These are phyloP conservation scores for Plasmodium vinckei DNA, from an alignment of 169 alveolate genomes.

Conservation along the genomic window DNA sequence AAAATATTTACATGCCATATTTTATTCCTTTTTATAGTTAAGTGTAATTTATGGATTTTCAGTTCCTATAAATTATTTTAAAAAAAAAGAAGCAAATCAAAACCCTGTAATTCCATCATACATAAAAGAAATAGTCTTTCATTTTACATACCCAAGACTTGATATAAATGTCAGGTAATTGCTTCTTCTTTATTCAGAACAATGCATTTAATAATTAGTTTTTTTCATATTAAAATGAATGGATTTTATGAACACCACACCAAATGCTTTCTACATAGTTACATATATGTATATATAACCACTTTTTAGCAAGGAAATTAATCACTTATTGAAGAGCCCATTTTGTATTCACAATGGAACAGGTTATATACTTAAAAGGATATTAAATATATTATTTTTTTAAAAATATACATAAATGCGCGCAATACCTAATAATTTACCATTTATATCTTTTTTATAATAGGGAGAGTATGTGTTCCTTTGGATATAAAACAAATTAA, in stretches of 20 bases:
- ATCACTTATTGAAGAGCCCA: slow-evolving; percentile 92
- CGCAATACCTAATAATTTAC: neutral
- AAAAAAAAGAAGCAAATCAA: slow-evolving; percentile 14
- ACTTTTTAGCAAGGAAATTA: slow-evolving; percentile 86
- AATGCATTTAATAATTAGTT: too few species aligned
- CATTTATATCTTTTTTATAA: neutral
- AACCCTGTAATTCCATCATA: slow-evolving; percentile 40
- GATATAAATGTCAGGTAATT: slow-evolving; percentile 84
- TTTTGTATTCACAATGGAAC: slow-evolving; percentile 93
- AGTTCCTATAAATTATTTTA: slow-evolving; percentile 64
- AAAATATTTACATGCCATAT: too few species aligned
- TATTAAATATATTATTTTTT: neutral
- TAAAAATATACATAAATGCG: neutral
- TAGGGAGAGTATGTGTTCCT: slow-evolving; percentile 90
- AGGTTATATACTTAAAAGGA: slow-evolving; percentile 77
- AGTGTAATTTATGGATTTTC: slow-evolving; percentile 51
- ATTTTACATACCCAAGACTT: slow-evolving; percentile 86
- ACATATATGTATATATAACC: neutral
- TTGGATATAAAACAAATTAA: slow-evolving; percentile 79
- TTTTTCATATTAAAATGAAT: too few species aligned
- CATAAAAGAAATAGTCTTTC: slow-evolving; percentile 83
- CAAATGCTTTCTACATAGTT: too few species aligned
- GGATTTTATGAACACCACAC: too few species aligned
- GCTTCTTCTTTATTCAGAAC: neutral
- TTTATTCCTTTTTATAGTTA: slow-evolving; percentile 34